Base-by-base conservation (phyloP, 352 stramenopile species). In the Phytophthora agathidicida region DNA sequence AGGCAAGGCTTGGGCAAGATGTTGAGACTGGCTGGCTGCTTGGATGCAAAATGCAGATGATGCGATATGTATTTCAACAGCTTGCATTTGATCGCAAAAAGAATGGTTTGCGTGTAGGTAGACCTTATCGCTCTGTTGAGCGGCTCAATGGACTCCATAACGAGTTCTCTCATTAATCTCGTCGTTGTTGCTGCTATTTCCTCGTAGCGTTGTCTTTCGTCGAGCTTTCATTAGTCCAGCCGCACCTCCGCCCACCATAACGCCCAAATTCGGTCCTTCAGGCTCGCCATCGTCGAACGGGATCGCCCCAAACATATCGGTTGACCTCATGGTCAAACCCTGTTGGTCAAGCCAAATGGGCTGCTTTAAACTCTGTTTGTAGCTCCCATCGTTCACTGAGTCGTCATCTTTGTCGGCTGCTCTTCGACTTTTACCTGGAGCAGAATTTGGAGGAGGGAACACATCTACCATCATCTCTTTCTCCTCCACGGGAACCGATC, bases 211-310 rank as follows among this genome's bases (percentile, higher is more conserved):
- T 49, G 68, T 90, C 43, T 88, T 88, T 27, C 80, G 77, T 3
- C 80, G 65, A 35, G 86, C 78, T 65, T 93, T 93, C 60, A 91
- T 68, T 2, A 93, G 61, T 3, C 83, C 82, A 7, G 73, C 76
- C 0, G 77, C 77, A 5, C 83, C 83, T n/a, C 77, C 79, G 7
- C 71, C 77, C 5, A 84, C 71, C 19, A 73, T 53, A 5, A 63
- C 46, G 6, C n/a, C n/a, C n/a, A n/a, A n/a, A n/a, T n/a, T n/a
- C n/a, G 55, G 42, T 2, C 14, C 55, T 31, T 82, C 68, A 1
- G 71, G 53, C 6, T 81, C 71, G 3, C 56, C 45, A 11, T 75
- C 63, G 16, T 64, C 65, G 16, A 73, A 77, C 14, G 73, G 49
- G 5, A 65, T 28, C 0, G 33, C 14, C 1, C 30, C 41, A 20